These are phyloP conservation scores for Colletotrichum australisinense DNA, from an alignment of 2,329 filamentous ascomycete species.

Conservation along the genomic window DNA sequence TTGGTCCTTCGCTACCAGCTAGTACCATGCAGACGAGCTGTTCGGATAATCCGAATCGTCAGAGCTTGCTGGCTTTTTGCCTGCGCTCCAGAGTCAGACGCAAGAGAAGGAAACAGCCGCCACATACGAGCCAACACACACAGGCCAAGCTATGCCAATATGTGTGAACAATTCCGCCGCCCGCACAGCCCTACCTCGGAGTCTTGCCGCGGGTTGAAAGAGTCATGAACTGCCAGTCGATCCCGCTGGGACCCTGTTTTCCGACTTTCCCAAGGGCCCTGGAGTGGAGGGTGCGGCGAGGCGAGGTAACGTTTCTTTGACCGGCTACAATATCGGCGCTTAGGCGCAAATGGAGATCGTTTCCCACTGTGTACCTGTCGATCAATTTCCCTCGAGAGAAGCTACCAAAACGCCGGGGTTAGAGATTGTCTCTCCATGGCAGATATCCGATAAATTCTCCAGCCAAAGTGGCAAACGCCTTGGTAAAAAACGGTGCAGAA, in stretches of 20 bases:
- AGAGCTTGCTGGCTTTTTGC: not conserved
- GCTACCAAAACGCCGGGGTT: not conserved
- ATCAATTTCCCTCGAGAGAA: conserved; percentile 2
- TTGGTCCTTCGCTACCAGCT: not conserved
- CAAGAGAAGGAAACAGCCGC: not conserved
- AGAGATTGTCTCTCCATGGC: conserved; percentile 1
- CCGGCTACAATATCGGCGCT: conserved; percentile 8
- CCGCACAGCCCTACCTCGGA: conserved; percentile 27
- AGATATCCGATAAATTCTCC: conserved; percentile 7
- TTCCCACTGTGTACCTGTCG: conserved; percentile 19
- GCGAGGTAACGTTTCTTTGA: not conserved
- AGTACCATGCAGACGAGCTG: not conserved
- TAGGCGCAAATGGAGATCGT: not conserved
- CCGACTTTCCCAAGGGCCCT: conserved; percentile 9
- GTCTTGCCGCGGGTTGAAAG: conserved; percentile 22
- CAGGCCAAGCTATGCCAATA: not conserved
- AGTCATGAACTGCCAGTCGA: conserved; percentile 29
- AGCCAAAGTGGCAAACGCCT: conserved; percentile 15
- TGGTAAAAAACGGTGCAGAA: not conserved
- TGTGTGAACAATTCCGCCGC: not conserved
- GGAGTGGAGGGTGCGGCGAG: not conserved
- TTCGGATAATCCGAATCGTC: not conserved
- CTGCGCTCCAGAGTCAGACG: not conserved
- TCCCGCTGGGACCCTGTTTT: conserved; percentile 25
- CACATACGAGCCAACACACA: not conserved